A percentile compares a stretch with the other conserved stretches of the same genome.
These are phyloP conservation scores for Psophocarpus tetragonolobus DNA, from an alignment of 306 rosid species.

Conservation along the genomic window DNA sequence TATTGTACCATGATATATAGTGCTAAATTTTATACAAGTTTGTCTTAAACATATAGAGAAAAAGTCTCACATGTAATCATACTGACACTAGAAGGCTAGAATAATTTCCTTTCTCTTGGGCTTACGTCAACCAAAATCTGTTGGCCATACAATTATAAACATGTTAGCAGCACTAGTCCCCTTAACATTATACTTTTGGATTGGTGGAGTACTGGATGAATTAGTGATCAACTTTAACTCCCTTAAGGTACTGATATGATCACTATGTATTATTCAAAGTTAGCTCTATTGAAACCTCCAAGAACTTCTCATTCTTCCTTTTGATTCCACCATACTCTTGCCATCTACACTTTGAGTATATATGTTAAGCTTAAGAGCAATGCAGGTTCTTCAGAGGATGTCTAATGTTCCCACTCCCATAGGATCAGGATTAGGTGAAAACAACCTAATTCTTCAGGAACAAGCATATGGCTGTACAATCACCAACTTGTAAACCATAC, in stretches of 20 bases:
- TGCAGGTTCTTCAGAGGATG: slow-evolving; percentile 12
- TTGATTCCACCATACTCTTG: neutral
- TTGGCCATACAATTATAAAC: neutral
- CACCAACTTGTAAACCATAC: slow-evolving; percentile 51
- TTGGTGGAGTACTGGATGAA: neutral
- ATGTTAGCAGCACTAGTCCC: neutral
- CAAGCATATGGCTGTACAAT: slow-evolving; percentile 70
- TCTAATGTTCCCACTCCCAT: neutral
- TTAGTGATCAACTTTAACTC: slow-evolving; percentile 28
- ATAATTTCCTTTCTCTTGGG: neutral
- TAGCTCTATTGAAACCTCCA: slow-evolving; percentile 31
- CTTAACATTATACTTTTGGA: neutral
- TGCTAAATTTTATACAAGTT: neutral
- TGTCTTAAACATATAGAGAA: neutral
- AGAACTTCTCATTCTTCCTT: slow-evolving; percentile 32
- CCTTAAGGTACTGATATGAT: neutral
- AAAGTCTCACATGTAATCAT: neutral
- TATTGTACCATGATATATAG: neutral
- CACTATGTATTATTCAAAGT: slow-evolving; percentile 25
- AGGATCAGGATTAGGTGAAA: too few species aligned
- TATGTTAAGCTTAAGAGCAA: slow-evolving; percentile 18
- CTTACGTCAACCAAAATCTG: neutral
- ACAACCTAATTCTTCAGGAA: slow-evolving; percentile 47
- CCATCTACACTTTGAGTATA: neutral
- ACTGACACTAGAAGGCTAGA: neutral